Percentiles rank a stretch among this genome's conserved stretches.
Conservation (phyloP, 345 rosid species). For the Streptanthus diversifolius region DNA sequence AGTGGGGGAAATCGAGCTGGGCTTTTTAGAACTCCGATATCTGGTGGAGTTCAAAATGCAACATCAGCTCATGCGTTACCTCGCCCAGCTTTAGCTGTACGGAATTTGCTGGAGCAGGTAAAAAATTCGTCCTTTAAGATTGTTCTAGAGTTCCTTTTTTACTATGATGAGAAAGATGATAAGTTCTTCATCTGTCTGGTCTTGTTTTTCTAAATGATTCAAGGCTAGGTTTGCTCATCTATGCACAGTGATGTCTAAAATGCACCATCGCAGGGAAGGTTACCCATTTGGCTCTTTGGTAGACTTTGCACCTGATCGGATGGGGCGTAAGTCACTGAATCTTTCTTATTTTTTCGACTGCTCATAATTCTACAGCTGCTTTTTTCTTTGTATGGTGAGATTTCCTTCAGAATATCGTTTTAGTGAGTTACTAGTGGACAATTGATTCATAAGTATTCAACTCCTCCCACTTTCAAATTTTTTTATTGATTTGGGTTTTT, state of each 20-base stretch:
- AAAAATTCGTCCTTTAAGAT: neutral
- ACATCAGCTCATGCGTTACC: constrained; percentile 97
- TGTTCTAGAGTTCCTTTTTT: neutral
- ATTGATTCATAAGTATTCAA: neutral
- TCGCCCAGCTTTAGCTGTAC: constrained; percentile 91
- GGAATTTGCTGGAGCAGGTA: constrained; percentile 98
- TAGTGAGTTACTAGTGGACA: neutral
- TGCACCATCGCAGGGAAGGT: constrained; percentile 97
- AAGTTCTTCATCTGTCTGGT: neutral
- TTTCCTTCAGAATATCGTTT: neutral
- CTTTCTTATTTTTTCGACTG: neutral
- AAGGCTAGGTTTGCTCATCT: constrained; percentile 98
- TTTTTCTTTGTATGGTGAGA: neutral
- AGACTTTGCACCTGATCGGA: constrained; percentile 88
- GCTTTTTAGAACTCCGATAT: constrained; percentile 92
- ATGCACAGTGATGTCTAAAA: constrained; percentile 90
- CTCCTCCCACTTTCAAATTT: neutral
- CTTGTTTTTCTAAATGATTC: constrained; percentile 8
- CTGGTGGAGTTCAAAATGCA: constrained; percentile 99
- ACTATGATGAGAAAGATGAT: neutral
- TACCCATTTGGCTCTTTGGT: constrained; percentile 97
- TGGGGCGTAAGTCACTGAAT: constrained; percentile 69
- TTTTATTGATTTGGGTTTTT: constrained; percentile 1
- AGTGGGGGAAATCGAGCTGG: constrained; percentile 85
- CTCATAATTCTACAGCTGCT: neutral